A percentile compares a stretch with the other conserved stretches of the same genome.
These are phyloP conservation scores for Ogataea sp. DNA, from an alignment of 805 yeast genomes.

Conservation along the genomic window DNA sequence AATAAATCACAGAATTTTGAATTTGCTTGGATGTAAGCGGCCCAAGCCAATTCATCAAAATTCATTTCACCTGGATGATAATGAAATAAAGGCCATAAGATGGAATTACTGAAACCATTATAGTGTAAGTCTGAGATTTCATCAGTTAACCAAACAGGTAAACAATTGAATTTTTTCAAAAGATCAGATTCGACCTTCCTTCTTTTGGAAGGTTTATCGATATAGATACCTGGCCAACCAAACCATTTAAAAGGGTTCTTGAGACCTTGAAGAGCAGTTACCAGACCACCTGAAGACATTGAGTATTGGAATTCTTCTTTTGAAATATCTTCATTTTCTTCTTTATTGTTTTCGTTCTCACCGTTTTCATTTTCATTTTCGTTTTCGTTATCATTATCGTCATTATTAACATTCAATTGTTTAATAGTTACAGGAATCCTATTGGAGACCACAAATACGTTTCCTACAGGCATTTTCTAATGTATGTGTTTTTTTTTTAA, in stretches of 20 bases:
- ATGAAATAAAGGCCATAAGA: conserved; percentile 96
- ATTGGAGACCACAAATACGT: conserved; percentile 88
- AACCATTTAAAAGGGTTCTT: conserved; percentile 92
- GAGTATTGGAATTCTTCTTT: conserved; percentile 53
- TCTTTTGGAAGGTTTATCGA: conserved; percentile 65
- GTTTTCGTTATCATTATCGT: conserved; percentile 30
- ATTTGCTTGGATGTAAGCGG: conserved; percentile 93
- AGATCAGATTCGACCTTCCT: conserved; percentile 62
- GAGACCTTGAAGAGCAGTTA: conserved; percentile 89
- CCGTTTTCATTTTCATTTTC: no score
- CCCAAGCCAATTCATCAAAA: conserved; percentile 97
- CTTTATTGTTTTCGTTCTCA: no score
- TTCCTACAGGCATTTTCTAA: not conserved
- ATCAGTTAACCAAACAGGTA: conserved; percentile 83
- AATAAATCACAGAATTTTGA: conserved; percentile 70
- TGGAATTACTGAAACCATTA: conserved; percentile 91
- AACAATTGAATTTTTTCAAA: conserved; percentile 71
- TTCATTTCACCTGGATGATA: conserved; percentile 99
- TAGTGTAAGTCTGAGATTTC: conserved; percentile 92
- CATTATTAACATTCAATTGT: conserved; percentile 29
- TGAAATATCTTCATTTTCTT: no score
- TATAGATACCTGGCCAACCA: conserved; percentile 96
- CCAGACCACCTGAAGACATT: conserved; percentile 97
- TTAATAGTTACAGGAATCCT: conserved; percentile 91
- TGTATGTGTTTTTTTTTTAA: no score